A percentile compares a stretch with the other conserved stretches of the same genome.
Evolutionary conservation across 1,139 yeast species (phyloP).

Genomic region (Taphrina confusa): DNA sequence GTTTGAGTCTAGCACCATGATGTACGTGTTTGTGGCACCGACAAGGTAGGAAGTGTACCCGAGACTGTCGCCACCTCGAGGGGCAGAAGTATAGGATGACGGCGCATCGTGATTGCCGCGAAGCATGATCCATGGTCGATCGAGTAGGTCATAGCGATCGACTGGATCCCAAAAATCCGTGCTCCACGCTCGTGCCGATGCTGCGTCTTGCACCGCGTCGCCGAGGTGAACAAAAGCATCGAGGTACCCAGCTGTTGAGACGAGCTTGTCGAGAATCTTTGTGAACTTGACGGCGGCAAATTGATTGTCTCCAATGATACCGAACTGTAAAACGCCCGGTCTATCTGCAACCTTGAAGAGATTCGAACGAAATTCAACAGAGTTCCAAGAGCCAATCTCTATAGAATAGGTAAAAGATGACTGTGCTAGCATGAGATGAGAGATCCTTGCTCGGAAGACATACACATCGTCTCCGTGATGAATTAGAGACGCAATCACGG

Average conservation of each 20-base stretch:
- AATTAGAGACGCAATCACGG: neutral
- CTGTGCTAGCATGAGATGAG: neutral
- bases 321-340: conserved; percentile 1
- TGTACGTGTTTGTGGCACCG: neutral
- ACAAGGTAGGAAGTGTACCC: conserved; percentile 17
- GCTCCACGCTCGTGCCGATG: conserved; percentile 31
- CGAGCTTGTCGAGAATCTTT: neutral
- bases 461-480: neutral
- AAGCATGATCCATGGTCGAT: conserved; percentile 27
- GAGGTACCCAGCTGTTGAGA: neutral
- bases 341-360: neutral
- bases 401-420: neutral
- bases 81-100: conserved; percentile 5
- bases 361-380: neutral
- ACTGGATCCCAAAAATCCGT: conserved; percentile 28
- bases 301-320: conserved; percentile 33
- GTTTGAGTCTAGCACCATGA: conserved; percentile 22
- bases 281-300: conserved; percentile 28
- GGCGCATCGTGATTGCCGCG: conserved; percentile 34
- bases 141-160: neutral
- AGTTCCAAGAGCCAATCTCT: conserved; percentile 16
- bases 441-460: conserved; percentile 25
- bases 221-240: conserved; percentile 27
- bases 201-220: conserved; percentile 30
- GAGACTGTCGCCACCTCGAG: neutral